Percentiles rank a stretch among this genome's conserved stretches.
These are phyloP conservation scores for Lolium perenne DNA, from an alignment of 176 grass and related monocot species.

Conservation along the genomic window DNA sequence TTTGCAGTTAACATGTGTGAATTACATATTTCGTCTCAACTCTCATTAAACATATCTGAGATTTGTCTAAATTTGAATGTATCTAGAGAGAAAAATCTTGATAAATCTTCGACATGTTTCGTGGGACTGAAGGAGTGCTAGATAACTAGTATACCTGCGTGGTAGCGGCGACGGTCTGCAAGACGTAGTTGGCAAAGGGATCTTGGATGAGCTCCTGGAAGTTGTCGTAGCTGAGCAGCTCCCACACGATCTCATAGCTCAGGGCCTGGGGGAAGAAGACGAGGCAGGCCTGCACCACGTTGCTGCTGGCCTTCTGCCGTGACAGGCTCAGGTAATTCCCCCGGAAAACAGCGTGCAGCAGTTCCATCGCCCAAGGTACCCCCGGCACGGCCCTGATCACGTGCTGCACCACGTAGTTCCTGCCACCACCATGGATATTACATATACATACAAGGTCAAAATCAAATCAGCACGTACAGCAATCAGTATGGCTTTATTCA, in stretches of 20 bases:
- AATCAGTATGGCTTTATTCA: neutral
- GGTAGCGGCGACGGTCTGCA: neutral
- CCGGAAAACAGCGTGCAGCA: neutral
- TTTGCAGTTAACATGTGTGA: too few relatives aligned
- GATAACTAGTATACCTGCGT: neutral
- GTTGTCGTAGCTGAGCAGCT: neutral
- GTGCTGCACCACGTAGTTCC: slow-evolving; percentile 46
- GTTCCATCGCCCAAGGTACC: neutral
- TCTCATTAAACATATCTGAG: too few relatives aligned
- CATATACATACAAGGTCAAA: neutral
- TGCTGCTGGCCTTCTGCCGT: slow-evolving; percentile 39
- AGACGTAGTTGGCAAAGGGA: slow-evolving; percentile 41
- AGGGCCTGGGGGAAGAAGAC: neutral
- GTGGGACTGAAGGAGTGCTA: too few relatives aligned
- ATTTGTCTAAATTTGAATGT: too few relatives aligned
- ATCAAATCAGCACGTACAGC: too few relatives aligned
- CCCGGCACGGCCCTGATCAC: neutral
- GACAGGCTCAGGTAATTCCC: slow-evolving; percentile 30
- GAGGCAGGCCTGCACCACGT: slow-evolving; percentile 40
- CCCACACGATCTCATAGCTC: neutral
- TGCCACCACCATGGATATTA: neutral
- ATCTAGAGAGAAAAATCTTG: too few relatives aligned
- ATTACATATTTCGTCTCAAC: too few relatives aligned
- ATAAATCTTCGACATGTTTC: too few relatives aligned
- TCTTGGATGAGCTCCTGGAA: slow-evolving; percentile 32